A percentile compares a stretch with the other conserved stretches of the same genome.
Evolutionary conservation across 2,329 filamentous ascomycete species (phyloP).

Genomic region (Curvularia eragrostidis): DNA sequence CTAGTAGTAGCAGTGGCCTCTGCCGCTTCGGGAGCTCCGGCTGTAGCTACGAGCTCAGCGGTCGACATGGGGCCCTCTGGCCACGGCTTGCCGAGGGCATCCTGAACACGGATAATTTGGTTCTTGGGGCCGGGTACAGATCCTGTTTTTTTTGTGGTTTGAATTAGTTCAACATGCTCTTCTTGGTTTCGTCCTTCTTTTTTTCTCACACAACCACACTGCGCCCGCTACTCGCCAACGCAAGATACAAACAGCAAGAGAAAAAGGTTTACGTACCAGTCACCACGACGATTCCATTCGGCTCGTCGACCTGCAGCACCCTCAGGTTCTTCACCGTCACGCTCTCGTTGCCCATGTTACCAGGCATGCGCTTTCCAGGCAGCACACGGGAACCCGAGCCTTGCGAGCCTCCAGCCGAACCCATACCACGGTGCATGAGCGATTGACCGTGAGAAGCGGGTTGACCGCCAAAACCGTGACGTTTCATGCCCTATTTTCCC

Average conservation of each 20-base stretch:
- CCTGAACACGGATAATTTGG: conserved; percentile 81
- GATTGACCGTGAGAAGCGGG: conserved; percentile 94
- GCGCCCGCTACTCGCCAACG: not conserved
- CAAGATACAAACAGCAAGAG: not conserved
- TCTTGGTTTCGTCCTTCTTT: not conserved
- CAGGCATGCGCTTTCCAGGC: conserved; percentile 98
- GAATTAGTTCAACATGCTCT: conserved; percentile 6
- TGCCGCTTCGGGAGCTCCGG: conserved; percentile 11
- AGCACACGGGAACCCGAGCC: conserved; percentile 90
- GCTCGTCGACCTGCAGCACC: conserved; percentile 84
- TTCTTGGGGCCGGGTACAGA: conserved; percentile 88
- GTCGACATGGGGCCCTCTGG: conserved; percentile 57
- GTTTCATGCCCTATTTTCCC: conserved; percentile 80
- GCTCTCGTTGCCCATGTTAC: conserved; percentile 88
- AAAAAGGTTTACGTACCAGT: conserved; percentile 66
- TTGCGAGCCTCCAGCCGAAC: conserved; percentile 87
- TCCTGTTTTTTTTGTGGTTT: conserved; percentile 48
- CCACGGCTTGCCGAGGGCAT: conserved; percentile 88
- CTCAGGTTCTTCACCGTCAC: conserved; percentile 92
- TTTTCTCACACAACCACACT: not conserved
- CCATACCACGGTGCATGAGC: conserved; percentile 89
- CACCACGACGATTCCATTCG: conserved; percentile 86
- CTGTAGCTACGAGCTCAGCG: conserved; percentile 25
- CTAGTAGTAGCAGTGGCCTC: conserved; percentile 17
- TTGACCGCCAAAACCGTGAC: conserved; percentile 88